Conservation (phyloP, 352 stramenopile species). For the Phytophthora parvispora region DNA sequence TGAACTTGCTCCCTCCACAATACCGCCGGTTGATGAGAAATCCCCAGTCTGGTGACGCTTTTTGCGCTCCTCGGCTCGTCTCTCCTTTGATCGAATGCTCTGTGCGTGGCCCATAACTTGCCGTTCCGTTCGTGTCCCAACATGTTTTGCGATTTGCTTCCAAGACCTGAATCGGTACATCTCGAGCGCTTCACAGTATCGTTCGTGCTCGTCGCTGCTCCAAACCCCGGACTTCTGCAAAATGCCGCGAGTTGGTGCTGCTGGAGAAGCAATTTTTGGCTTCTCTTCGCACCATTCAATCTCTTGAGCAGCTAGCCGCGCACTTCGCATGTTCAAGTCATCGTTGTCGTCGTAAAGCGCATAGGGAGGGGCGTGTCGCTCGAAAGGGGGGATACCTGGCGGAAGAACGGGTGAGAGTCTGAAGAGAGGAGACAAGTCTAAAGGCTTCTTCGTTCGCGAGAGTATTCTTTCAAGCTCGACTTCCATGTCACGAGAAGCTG, state of each 20-base stretch:
- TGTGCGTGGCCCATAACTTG: conserved; percentile 16
- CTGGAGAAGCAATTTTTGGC: background rate
- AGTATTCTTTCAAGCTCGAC: background rate
- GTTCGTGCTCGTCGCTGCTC: conserved; percentile 17
- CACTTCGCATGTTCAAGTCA: conserved; percentile 1
- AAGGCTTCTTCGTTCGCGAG: background rate
- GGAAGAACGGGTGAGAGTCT: too few species aligned
- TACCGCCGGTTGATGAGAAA: background rate
- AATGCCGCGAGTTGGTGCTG: background rate
- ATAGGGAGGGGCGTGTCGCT: background rate
- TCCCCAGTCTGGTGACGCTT: background rate
- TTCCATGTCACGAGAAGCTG: background rate
- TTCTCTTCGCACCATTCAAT: conserved; percentile 1
- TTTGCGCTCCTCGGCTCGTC: conserved; percentile 9
- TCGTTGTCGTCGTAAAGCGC: background rate
- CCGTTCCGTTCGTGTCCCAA: conserved; percentile 19
- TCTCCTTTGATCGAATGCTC: conserved; percentile 11
- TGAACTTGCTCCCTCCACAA: too few species aligned
- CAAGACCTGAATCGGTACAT: conserved; percentile 18
- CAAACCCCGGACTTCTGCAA: conserved; percentile 14
- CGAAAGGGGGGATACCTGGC: too few species aligned
- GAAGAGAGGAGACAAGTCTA: background rate
- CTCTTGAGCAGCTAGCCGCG: conserved; percentile 5
- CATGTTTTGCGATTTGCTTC: conserved; percentile 18
- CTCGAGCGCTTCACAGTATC: conserved; percentile 13